These are phyloP conservation scores for Wallemia ichthyophaga DNA, from an alignment of 1,284 basidiomycete genomes.

Conservation along the genomic window DNA sequence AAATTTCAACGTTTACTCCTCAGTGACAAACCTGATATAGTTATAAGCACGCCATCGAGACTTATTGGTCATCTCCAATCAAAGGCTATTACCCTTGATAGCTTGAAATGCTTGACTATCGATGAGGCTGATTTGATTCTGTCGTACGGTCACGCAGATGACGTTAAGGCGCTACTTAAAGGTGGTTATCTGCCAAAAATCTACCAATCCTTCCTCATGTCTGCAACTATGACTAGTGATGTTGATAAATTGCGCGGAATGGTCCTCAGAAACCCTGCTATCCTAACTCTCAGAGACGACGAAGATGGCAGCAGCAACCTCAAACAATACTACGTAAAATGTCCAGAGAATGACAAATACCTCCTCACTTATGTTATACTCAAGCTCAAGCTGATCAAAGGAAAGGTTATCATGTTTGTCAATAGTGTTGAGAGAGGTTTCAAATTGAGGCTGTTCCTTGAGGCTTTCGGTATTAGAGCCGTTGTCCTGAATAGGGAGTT, in stretches of 20 bases:
- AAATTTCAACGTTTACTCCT: constrained; percentile 59
- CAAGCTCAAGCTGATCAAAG: constrained; percentile 74
- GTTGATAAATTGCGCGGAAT: constrained; percentile 72
- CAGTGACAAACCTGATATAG: constrained; percentile 71
- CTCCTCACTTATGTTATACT: constrained; percentile 77
- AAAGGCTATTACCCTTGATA: constrained; percentile 33
- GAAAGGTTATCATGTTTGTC: constrained; percentile 90
- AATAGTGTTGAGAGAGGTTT: constrained; percentile 89
- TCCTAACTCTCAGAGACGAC: constrained; percentile 54
- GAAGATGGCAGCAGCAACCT: constrained; percentile 46
- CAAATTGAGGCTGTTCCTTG: constrained; percentile 79
- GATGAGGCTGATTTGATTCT: constrained; percentile 95
- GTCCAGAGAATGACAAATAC: constrained; percentile 78
- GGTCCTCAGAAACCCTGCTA: constrained; percentile 51
- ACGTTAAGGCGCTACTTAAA: constrained; percentile 53
- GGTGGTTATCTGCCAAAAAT: constrained; percentile 51
- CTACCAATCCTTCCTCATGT: constrained; percentile 87
- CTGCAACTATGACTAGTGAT: constrained; percentile 89
- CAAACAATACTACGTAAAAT: constrained; percentile 63
- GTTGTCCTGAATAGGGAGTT: constrained; percentile 92
- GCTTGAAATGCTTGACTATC: constrained; percentile 63
- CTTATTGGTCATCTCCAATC: constrained; percentile 47
- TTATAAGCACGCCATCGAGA: constrained; percentile 71
- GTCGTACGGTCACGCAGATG: constrained; percentile 85
- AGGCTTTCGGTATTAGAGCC: constrained; percentile 87